Evolutionary conservation across 2,329 filamentous ascomycete genomes (phyloP).

Genomic region (Nemania sp.): DNA sequence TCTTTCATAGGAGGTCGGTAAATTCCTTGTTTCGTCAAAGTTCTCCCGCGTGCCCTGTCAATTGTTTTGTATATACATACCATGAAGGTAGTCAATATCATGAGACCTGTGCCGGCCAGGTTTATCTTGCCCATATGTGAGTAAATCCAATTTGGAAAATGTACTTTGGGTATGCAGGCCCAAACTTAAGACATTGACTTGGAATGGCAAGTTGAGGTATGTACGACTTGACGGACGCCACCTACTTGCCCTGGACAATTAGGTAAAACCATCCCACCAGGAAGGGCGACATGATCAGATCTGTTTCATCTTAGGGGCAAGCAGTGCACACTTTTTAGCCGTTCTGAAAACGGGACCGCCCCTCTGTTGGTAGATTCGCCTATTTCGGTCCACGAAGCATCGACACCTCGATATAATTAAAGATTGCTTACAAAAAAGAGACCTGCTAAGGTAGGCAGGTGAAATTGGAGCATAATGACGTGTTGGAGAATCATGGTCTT

Average conservation of each 20-base stretch:
- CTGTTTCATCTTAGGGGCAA: constrained; percentile 7
- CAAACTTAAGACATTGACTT: constrained; percentile 7
- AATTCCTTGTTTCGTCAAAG: not conserved
- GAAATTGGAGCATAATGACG: not conserved
- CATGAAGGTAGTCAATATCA: too few species aligned
- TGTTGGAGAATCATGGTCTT: not conserved
- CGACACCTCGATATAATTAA: not conserved
- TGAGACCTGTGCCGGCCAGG: too few species aligned
- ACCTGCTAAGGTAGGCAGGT: not conserved
- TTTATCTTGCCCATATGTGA: too few species aligned
- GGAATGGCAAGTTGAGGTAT: not conserved
- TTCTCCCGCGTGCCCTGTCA: too few species aligned
- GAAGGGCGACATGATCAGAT: not conserved
- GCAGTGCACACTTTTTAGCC: not conserved
- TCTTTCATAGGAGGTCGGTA: too few species aligned
- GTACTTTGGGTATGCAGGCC: not conserved
- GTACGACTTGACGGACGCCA: not conserved
- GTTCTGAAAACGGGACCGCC: not conserved
- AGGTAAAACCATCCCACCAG: constrained; percentile 1
- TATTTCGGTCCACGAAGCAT: not conserved
- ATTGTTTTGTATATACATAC: too few species aligned
- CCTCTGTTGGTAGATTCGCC: not conserved
- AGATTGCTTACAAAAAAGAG: not conserved
- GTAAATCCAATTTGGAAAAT: not conserved
- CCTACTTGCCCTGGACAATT: not conserved